Evolutionary conservation across 768 basidiomycete genomes (phyloP).

Genomic region (Rhodotorula kratochvilovae): DNA sequence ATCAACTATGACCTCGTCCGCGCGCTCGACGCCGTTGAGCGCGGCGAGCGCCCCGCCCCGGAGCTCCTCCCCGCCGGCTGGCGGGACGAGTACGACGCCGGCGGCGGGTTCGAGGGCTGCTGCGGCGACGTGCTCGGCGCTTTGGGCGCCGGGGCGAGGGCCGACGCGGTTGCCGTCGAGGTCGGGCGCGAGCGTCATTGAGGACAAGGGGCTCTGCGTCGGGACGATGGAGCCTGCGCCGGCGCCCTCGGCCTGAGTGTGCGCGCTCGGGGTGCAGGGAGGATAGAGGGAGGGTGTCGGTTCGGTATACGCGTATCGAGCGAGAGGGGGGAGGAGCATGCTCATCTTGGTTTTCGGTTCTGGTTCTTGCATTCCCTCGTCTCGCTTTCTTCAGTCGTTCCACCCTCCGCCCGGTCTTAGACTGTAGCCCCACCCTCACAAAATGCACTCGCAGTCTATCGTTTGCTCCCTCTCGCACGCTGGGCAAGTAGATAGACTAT

Average conservation of each 20-base stretch:
- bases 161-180: neutral
- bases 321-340: too few species aligned
- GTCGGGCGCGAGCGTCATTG: constrained; percentile 8
- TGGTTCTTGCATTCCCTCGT: neutral
- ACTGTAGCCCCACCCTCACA: neutral
- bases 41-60: constrained; percentile 30
- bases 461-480: too few species aligned
- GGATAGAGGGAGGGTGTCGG: too few species aligned
- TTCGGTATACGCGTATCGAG: too few species aligned
- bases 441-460: neutral
- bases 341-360: neutral
- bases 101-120: constrained; percentile 7
- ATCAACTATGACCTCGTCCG: constrained; percentile 91
- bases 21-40: constrained; percentile 87
- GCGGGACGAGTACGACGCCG: constrained; percentile 7
- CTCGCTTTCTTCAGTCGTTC: neutral
- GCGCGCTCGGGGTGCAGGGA: neutral
- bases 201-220: constrained; percentile 11
- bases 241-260: neutral
- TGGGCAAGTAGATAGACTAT: too few species aligned
- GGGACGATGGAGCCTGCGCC: constrained; percentile 9
- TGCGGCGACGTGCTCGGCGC: constrained; percentile 12
- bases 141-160: too few species aligned
- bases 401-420: neutral
- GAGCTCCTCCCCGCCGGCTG: constrained; percentile 62